Evolutionary conservation across 768 basidiomycete species (phyloP), one percentile per base, ranked within the genome.

Genomic region (Candolleomyces aberdarensis): DNA sequence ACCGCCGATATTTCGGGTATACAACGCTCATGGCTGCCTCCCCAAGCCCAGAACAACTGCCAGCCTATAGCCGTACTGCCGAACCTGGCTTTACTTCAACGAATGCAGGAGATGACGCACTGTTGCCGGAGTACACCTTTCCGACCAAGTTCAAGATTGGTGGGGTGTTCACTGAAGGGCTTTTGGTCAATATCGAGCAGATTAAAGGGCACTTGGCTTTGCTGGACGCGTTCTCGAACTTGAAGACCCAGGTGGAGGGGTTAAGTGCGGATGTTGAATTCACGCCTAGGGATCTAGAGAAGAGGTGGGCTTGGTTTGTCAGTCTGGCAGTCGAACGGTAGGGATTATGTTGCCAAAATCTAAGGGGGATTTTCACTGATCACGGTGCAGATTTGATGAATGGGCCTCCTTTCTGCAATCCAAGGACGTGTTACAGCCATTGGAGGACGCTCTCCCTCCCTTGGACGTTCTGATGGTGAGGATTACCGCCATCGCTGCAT

Each of bases 401-500:
- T 75, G 71, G 72, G 70, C 68, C 47, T 62, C 47, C 17, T 51
- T 49, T 1, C 56, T 70, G 26, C 31, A 41, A 36, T n/a, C 59
- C 17, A 43, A 57, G 1, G 66, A 72, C 46, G 32, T 50, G 0
- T 32, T 8, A 8, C 44, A 41, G 17, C 53, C 57, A 15, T 51
- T 61, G 46, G 56, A 62, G 20, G 65, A 67, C 8, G 60, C 67
- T 14, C 56, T 76, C n/a, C 76, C 76, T 0, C 76, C 76, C 0
- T 19, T 74, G 13, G 76, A 78, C 62, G 75, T 76, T 8, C 54
- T 78, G 3, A 76, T 78, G 76, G 75, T 75, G 57, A 29, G 57
- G 51, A 11, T 19, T n/a, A 8, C 17, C n/a, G 15, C 19, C 53
- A 39, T 22, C 40, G 14, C 13, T 44, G 39, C 39, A 22, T 43